A percentile compares a stretch with the other conserved stretches of the same genome.
Evolutionary conservation across 805 yeast species (phyloP).

Genomic region (Isabelozyma heimii): DNA sequence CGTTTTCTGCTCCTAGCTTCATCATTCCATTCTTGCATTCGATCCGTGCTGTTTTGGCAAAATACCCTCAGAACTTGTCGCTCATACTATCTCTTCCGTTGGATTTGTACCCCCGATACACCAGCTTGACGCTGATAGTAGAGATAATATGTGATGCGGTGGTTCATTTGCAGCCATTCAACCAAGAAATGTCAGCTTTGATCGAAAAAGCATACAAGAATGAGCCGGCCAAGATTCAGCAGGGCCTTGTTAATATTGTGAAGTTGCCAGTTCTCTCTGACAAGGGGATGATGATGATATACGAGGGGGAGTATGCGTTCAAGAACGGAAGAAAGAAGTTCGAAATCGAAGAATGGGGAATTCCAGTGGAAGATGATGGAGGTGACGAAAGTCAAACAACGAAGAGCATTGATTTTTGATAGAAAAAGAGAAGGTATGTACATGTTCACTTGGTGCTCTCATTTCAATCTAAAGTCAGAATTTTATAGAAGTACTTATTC

Average conservation of each 20-base stretch:
- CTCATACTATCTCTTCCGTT: conserved; percentile 57
- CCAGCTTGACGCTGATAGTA: conserved; percentile 42
- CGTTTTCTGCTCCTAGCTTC: conserved; percentile 41
- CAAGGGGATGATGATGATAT: conserved; percentile 74
- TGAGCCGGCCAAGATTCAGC: conserved; percentile 75
- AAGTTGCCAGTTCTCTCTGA: conserved; percentile 73
- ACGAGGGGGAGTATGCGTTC: conserved; percentile 78
- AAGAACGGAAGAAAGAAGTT: conserved; percentile 79
- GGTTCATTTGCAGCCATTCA: conserved; percentile 76
- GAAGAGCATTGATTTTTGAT: conserved; percentile 33
- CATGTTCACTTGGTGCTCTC: neutral
- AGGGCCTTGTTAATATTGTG: conserved; percentile 77
- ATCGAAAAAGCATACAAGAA: conserved; percentile 68
- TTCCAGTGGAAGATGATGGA: conserved; percentile 86
- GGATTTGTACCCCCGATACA: conserved; percentile 61
- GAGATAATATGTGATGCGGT: conserved; percentile 68
- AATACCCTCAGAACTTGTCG: conserved; percentile 44
- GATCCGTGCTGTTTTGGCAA: conserved; percentile 52
- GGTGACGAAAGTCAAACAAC: conserved; percentile 28
- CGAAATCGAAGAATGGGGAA: conserved; percentile 94
- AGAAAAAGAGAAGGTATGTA: neutral
- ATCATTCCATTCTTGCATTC: conserved; percentile 62
- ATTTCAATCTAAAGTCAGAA: neutral
- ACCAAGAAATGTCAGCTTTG: conserved; percentile 63
- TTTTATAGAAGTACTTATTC: neutral